phyloP scores from a whole-genome alignment of 1,284 basidiomycete genomes.

The Ustilago xerochloae region DNA sequence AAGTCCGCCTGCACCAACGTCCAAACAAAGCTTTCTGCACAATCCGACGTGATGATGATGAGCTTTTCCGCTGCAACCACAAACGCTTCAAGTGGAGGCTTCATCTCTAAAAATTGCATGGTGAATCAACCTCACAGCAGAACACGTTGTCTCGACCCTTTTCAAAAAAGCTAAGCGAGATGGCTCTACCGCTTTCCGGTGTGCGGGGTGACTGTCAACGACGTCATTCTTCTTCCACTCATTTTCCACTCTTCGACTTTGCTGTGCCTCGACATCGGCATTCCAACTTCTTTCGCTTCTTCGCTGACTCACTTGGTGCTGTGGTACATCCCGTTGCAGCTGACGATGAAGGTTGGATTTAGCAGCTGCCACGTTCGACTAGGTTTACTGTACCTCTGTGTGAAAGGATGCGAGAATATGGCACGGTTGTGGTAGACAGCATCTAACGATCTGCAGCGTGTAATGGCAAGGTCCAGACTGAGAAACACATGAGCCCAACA shows the following conservation, averaged over 20 bases:
- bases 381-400: too few relatives aligned
- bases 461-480: too few relatives aligned
- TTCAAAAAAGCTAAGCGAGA: slow-evolving; percentile 9
- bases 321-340: background rate
- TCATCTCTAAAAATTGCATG: background rate
- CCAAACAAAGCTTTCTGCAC: background rate
- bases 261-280: slow-evolving; percentile 7
- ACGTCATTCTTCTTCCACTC: slow-evolving; percentile 25
- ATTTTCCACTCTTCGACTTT: background rate
- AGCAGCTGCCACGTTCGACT: too few relatives aligned
- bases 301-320: slow-evolving; percentile 15
- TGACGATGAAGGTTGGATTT: too few relatives aligned
- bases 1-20: too few relatives aligned
- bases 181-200: background rate
- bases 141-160: slow-evolving; percentile 6
- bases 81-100: slow-evolving; percentile 27
- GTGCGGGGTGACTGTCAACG: slow-evolving; percentile 43
- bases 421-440: too few relatives aligned
- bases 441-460: too few relatives aligned
- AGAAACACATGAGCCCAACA: too few relatives aligned
- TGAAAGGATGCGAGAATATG: too few relatives aligned
- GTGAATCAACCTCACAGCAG: slow-evolving; percentile 10
- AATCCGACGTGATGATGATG: too few relatives aligned
- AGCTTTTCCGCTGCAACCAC: background rate
- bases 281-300: background rate